Percentiles rank a stretch among this genome's conserved stretches.
Evolutionary conservation across 208 protist species (phyloP).

Genomic region (Phytomonas sp.): DNA sequence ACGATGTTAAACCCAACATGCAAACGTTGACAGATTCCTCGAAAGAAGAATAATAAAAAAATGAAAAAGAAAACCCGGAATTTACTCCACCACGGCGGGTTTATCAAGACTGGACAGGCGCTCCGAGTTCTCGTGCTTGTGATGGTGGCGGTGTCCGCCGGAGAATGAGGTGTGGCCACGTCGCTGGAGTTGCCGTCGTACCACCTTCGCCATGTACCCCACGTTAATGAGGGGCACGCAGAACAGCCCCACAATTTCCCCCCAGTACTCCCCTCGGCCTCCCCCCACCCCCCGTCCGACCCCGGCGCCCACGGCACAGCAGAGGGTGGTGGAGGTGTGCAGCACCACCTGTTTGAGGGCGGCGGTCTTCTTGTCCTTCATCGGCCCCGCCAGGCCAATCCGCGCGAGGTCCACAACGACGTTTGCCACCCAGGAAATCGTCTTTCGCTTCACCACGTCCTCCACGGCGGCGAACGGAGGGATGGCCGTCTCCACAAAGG

Average conservation of each 20-base stretch:
- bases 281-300: constrained; percentile 34
- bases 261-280: constrained; percentile 70
- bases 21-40: too few relatives aligned
- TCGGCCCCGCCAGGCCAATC: constrained; percentile 13
- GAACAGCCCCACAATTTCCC: constrained; percentile 35
- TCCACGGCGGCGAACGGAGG: constrained; percentile 38
- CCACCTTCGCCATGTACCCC: constrained; percentile 11
- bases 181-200: constrained; percentile 10
- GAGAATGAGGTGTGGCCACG: not conserved
- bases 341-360: constrained; percentile 7
- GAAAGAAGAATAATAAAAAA: not conserved
- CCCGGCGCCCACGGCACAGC: constrained; percentile 33
- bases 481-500: constrained; percentile 20
- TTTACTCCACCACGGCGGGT: constrained; percentile 2
- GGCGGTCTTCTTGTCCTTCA: not conserved
- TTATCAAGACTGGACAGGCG: not conserved
- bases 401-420: constrained; percentile 45
- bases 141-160: not conserved
- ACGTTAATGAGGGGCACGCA: constrained; percentile 22
- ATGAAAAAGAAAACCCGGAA: not conserved
- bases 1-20: too few relatives aligned
- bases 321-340: constrained; percentile 29
- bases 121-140: not conserved
- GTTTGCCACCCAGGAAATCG: constrained; percentile 39
- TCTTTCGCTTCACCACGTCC: constrained; percentile 49